Evolutionary conservation across 495 filamentous ascomycete species (phyloP).

Genomic region (Penicillium lividum): DNA sequence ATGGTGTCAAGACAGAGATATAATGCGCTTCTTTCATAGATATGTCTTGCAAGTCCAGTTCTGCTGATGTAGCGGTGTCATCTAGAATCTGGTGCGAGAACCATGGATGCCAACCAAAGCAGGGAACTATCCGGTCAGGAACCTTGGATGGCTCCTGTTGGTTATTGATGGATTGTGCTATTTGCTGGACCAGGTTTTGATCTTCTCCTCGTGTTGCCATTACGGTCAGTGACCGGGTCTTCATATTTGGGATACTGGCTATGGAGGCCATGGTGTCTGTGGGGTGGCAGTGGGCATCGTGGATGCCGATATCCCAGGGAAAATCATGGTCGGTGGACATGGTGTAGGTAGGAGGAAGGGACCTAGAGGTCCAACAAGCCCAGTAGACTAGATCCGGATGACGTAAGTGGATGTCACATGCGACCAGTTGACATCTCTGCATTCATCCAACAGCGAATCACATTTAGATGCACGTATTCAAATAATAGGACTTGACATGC

Average conservation of each 20-base stretch:
- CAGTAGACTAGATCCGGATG: conserved; percentile 7
- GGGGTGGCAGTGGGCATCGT: conserved; percentile 97
- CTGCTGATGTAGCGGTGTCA: conserved; percentile 46
- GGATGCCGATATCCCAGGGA: conserved; percentile 84
- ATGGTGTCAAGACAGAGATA: conserved; percentile 61
- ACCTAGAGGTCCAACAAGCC: not conserved
- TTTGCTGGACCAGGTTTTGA: conserved; percentile 75
- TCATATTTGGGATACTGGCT: conserved; percentile 70
- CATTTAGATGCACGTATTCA: too few relatives aligned
- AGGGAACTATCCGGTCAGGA: conserved; percentile 59
- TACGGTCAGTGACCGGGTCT: conserved; percentile 71
- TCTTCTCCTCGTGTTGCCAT: conserved; percentile 90
- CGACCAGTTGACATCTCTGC: conserved; percentile 23
- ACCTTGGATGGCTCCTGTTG: conserved; percentile 11
- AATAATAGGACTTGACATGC: too few relatives aligned
- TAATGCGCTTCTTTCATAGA: conserved; percentile 67
- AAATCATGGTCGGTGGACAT: conserved; percentile 39
- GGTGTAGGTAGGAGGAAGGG: not conserved
- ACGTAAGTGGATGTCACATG: conserved; percentile 36
- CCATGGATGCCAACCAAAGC: conserved; percentile 99
- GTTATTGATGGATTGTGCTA: conserved; percentile 52
- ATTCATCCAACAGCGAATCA: conserved; percentile 3
- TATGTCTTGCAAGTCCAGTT: not conserved
- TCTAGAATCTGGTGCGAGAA: conserved; percentile 88
- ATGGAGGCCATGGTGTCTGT: conserved; percentile 88